Evolutionary conservation across 345 rosid species (phyloP).

Genomic region (Citrus glauca): DNA sequence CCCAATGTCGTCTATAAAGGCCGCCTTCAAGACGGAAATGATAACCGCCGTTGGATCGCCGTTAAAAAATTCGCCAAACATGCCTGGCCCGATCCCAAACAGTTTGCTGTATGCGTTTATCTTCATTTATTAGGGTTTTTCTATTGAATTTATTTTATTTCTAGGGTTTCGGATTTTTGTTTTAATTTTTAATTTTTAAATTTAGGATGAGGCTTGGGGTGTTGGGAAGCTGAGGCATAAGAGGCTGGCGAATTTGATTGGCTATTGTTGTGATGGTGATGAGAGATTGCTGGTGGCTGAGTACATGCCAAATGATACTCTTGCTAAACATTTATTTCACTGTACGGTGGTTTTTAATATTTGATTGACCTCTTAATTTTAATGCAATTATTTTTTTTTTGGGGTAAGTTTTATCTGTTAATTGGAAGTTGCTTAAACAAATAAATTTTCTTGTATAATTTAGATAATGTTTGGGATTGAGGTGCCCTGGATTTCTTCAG

Average conservation of each 20-base stretch:
- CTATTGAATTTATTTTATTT: background rate
- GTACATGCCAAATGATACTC: constrained; percentile 83
- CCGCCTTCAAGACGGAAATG: constrained; percentile 35
- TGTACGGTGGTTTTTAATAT: constrained; percentile 43
- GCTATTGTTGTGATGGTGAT: constrained; percentile 93
- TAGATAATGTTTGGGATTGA: background rate
- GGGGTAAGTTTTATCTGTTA: background rate
- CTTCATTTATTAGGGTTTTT: background rate
- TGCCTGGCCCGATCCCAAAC: constrained; percentile 94
- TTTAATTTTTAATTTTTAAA: background rate
- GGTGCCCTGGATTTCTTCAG: background rate
- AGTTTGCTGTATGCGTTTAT: constrained; percentile 54
- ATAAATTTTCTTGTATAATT: background rate
- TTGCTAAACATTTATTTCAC: constrained; percentile 82
- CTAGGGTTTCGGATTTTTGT: constrained; percentile 18
- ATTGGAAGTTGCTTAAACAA: background rate
- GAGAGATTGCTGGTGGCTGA: constrained; percentile 92
- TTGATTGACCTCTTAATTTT: background rate
- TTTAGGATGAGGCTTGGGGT: constrained; percentile 76
- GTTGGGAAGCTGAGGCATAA: constrained; percentile 74
- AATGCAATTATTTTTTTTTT: background rate
- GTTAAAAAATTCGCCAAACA: constrained; percentile 67
- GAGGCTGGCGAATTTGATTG: constrained; percentile 81
- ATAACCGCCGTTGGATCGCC: constrained; percentile 60
- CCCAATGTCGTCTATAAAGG: constrained; percentile 83